phyloP scores from a whole-genome alignment of 1,284 basidiomycete genomes.

The Malassezia arunalokei region DNA sequence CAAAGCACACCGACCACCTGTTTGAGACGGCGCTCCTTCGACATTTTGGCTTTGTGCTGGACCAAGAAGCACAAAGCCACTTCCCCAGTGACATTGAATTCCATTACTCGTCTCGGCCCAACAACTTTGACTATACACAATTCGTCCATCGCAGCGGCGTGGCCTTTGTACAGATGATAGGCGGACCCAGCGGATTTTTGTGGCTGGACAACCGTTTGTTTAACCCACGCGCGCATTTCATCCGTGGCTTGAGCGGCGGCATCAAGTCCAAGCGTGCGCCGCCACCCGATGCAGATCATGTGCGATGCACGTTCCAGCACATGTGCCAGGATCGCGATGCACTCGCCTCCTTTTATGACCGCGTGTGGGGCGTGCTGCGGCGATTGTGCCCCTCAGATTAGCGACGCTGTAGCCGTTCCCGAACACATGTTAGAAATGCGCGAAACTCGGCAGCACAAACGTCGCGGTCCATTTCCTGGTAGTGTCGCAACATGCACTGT shows the following conservation, averaged over 20 bases:
- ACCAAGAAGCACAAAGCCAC: conserved; percentile 35
- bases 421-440: conserved; percentile 60
- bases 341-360: conserved; percentile 29
- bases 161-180: conserved; percentile 42
- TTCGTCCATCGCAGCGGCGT: conserved; percentile 42
- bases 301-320: conserved; percentile 24
- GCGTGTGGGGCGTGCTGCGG: conserved; percentile 9
- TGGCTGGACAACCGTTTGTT: conserved; percentile 43
- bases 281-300: conserved; percentile 24
- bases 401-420: conserved; percentile 53
- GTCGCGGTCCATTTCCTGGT: conserved; percentile 63
- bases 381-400: too few relatives aligned
- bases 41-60: conserved; percentile 39
- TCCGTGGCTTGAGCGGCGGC: not conserved
- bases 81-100: conserved; percentile 33
- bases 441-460: conserved; percentile 63
- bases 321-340: conserved; percentile 28
- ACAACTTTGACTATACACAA: conserved; percentile 38
- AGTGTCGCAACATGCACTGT: conserved; percentile 61
- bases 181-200: conserved; percentile 35
- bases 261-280: conserved; percentile 1
- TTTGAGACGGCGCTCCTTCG: conserved; percentile 41
- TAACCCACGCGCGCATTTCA: conserved; percentile 22
- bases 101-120: conserved; percentile 37
- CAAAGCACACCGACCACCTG: conserved; percentile 26